phyloP scores from a whole-genome alignment of 2,329 filamentous ascomycete genomes.

The Incumbomyces lentus region DNA sequence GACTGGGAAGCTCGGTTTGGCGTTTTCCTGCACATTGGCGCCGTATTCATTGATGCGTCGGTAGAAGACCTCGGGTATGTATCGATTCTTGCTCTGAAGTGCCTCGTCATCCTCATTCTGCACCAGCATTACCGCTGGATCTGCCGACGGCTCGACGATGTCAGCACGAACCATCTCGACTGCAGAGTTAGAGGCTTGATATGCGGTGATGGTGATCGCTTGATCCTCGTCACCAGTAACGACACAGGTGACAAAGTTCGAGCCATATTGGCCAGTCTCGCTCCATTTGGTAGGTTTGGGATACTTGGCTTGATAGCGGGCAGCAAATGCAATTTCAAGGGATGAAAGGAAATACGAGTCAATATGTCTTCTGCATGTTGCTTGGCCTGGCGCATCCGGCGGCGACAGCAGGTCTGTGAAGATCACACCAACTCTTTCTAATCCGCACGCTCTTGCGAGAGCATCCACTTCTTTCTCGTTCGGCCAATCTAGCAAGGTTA shows the following conservation, averaged over 20 bases:
- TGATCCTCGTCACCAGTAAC: conserved; percentile 86
- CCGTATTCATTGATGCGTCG: conserved; percentile 92
- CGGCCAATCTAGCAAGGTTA: conserved; percentile 75
- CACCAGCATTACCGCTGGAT: conserved; percentile 88
- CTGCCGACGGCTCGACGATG: conserved; percentile 87
- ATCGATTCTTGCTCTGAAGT: conserved; percentile 59
- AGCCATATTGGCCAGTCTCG: conserved; percentile 85
- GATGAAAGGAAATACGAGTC: conserved; percentile 93
- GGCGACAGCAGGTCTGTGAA: conserved; percentile 86
- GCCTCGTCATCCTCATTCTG: conserved; percentile 78
- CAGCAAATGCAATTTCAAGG: conserved; percentile 80
- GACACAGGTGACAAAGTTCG: conserved; percentile 93
- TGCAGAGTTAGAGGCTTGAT: conserved; percentile 89
- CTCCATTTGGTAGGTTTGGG: conserved; percentile 94
- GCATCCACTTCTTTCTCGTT: conserved; percentile 73
- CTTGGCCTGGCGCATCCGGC: conserved; percentile 69
- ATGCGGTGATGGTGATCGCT: conserved; percentile 78
- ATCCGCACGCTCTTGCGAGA: conserved; percentile 68
- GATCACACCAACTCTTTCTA: conserved; percentile 84
- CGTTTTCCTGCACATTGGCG: conserved; percentile 91
- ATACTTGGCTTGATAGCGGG: conserved; percentile 75
- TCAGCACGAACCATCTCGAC: conserved; percentile 96
- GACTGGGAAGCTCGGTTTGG: conserved; percentile 89
- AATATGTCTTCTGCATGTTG: conserved; percentile 88
- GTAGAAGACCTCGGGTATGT: conserved; percentile 97